phyloP scores from a whole-genome alignment of 1,284 basidiomycete genomes.

The Trichosporon inkin region DNA sequence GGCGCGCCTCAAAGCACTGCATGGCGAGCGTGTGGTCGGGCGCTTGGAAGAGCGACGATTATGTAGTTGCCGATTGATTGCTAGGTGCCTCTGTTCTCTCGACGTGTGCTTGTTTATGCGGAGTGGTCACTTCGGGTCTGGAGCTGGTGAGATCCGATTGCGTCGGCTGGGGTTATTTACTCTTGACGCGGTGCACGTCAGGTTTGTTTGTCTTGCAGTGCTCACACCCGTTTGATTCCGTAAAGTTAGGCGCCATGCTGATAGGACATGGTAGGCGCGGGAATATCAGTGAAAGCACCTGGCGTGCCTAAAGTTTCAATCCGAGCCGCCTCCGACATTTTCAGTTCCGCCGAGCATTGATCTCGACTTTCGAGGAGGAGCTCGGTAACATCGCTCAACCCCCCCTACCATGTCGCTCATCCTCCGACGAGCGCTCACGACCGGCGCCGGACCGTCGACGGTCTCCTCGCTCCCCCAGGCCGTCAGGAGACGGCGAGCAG shows the following conservation, averaged over 20 bases:
- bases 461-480: constrained; percentile 33
- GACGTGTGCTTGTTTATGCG: too few relatives aligned
- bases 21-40: constrained; percentile 24
- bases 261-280: not conserved
- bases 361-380: not conserved
- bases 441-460: constrained; percentile 21
- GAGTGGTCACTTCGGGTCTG: too few relatives aligned
- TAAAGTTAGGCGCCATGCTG: not conserved
- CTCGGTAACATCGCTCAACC: not conserved
- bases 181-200: too few relatives aligned
- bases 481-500: constrained; percentile 34
- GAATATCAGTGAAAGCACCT: not conserved
- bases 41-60: not conserved
- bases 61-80: not conserved
- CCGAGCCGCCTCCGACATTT: constrained; percentile 16
- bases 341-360: constrained; percentile 6
- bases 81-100: too few relatives aligned
- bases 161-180: too few relatives aligned
- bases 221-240: not conserved
- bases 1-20: constrained; percentile 38
- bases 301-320: constrained; percentile 1
- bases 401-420: constrained; percentile 37
- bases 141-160: too few relatives aligned
- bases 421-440: constrained; percentile 32
- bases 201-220: too few relatives aligned